Evolutionary conservation across 768 basidiomycete genomes (phyloP).

Genomic region (Tylopilus cervinicoccineus): DNA sequence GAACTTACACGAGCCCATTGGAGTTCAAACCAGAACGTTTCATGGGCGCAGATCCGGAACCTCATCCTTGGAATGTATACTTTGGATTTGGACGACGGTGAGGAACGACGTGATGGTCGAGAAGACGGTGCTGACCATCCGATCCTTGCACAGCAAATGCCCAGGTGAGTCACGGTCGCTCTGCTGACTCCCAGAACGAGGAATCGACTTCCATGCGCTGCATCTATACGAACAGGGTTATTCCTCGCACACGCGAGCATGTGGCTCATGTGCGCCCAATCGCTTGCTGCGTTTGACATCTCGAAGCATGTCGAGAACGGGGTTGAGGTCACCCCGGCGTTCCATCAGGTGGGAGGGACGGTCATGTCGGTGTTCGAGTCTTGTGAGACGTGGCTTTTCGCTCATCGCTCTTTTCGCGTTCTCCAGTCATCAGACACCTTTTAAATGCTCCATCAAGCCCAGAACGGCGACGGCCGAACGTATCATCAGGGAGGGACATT

Average conservation of each 20-base stretch:
- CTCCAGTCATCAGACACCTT: constrained; percentile 11
- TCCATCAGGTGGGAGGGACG: constrained; percentile 25
- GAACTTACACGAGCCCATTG: constrained; percentile 11
- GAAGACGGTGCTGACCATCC: not conserved
- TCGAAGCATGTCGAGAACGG: constrained; percentile 39
- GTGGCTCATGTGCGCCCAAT: constrained; percentile 27
- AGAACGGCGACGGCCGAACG: not conserved
- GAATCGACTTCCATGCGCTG: too few species aligned
- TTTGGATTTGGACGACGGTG: constrained; percentile 22
- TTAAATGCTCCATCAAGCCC: constrained; percentile 14
- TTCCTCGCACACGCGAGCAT: not conserved
- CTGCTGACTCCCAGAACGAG: too few species aligned
- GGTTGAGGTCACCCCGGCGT: constrained; percentile 41
- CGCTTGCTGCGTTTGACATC: constrained; percentile 44
- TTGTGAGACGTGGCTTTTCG: not conserved
- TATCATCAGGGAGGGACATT: too few species aligned
- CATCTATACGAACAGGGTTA: too few species aligned
- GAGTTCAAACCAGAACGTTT: constrained; percentile 24
- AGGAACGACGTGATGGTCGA: not conserved
- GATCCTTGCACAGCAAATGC: constrained; percentile 1
- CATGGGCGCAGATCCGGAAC: constrained; percentile 14
- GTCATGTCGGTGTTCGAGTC: constrained; percentile 1
- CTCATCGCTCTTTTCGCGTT: not conserved
- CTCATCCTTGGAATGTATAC: constrained; percentile 7
- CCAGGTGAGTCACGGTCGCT: constrained; percentile 5